Evolutionary conservation across 2,329 filamentous ascomycete species (phyloP).

Genomic region (Cephalotrichum gorgonifer): DNA sequence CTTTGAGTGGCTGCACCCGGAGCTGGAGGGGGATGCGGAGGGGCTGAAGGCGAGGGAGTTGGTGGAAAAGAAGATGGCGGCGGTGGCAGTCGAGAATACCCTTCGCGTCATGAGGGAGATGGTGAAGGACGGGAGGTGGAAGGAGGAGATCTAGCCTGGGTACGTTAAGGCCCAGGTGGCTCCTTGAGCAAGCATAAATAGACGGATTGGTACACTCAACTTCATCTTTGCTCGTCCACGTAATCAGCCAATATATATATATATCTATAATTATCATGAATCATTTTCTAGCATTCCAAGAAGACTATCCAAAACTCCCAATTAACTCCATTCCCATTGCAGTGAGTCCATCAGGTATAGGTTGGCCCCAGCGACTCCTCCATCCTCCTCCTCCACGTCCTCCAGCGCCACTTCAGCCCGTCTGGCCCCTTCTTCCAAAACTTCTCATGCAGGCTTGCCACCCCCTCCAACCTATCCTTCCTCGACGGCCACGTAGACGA

Average conservation of each 20-base stretch:
- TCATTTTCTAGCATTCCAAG: not conserved
- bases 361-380: not conserved
- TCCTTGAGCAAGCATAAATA: too few species aligned
- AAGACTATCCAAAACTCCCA: not conserved
- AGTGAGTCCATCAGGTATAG: not conserved
- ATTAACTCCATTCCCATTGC: not conserved
- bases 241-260: too few species aligned
- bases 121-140: not conserved
- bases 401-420: conserved; percentile 5
- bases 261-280: not conserved
- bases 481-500: conserved; percentile 25
- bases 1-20: conserved; percentile 24
- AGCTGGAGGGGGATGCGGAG: conserved; percentile 9
- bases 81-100: conserved; percentile 9
- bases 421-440: conserved; percentile 17
- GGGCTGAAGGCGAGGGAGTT: conserved; percentile 14
- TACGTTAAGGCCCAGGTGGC: too few species aligned
- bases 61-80: conserved; percentile 10
- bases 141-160: not conserved
- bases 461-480: conserved; percentile 19
- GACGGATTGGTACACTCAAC: too few species aligned
- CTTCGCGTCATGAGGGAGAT: conserved; percentile 9
- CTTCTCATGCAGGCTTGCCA: conserved; percentile 26
- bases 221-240: too few species aligned
- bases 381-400: not conserved